phyloP scores from a whole-genome alignment of 768 basidiomycete species.

The Exsudoporus frostii region DNA sequence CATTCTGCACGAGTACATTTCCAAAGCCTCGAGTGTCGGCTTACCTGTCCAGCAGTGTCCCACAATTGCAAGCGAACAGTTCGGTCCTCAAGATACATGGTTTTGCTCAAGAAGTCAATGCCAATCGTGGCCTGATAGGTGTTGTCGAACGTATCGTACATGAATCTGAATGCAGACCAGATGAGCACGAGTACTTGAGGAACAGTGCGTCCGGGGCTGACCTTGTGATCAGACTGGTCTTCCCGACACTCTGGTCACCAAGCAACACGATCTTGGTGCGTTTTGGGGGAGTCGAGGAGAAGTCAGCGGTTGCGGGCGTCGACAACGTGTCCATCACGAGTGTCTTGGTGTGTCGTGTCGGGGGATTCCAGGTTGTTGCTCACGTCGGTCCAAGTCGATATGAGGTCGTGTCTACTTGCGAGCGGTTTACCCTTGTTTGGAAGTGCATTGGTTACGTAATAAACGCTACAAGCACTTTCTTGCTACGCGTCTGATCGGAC shows the following conservation, averaged over 20 bases:
- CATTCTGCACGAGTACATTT: conserved; percentile 1
- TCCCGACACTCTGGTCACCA: conserved; percentile 97
- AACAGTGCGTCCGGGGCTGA: conserved; percentile 34
- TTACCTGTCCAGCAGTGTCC: conserved; percentile 96
- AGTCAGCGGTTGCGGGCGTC: conserved; percentile 75
- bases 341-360: neutral
- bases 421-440: conserved; percentile 29
- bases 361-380: neutral
- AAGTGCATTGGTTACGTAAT: conserved; percentile 6
- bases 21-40: conserved; percentile 10
- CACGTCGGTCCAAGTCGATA: conserved; percentile 15
- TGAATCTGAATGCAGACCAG: conserved; percentile 57
- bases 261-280: conserved; percentile 95
- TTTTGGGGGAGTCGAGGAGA: conserved; percentile 86
- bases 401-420: neutral
- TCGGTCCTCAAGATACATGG: conserved; percentile 98
- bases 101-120: conserved; percentile 99
- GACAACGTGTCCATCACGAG: conserved; percentile 48
- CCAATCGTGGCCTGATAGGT: conserved; percentile 98
- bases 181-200: conserved; percentile 1
- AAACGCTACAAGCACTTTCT: neutral
- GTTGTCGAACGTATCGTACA: conserved; percentile 99
- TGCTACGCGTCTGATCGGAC: neutral
- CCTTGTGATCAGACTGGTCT: conserved; percentile 97
- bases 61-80: conserved; percentile 96